Conservation (phyloP, 345 rosid species). For the Hibiscus trionum region DNA sequence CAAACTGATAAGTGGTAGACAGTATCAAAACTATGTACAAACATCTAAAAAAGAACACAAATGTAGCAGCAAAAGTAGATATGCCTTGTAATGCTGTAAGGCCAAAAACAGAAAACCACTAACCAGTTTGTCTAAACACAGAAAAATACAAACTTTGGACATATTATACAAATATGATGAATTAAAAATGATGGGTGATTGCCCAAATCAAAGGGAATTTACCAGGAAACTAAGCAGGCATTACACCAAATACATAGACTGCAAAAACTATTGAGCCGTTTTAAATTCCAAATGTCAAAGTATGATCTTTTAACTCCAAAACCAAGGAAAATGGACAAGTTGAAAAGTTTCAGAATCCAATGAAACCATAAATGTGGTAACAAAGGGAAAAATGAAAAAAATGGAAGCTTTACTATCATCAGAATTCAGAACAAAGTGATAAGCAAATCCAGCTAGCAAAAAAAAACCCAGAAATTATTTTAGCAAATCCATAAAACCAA, state of each 20-base stretch:
- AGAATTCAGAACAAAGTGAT: background rate
- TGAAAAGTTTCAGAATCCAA: slow-evolving; percentile 17
- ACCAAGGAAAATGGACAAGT: slow-evolving; percentile 2
- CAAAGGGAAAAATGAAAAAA: background rate
- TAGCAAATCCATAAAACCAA: background rate
- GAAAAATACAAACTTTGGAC: slow-evolving; percentile 5
- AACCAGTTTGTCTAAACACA: background rate
- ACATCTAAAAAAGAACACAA: slow-evolving; percentile 6
- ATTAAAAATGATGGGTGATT: background rate
- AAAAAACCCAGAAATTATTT: background rate
- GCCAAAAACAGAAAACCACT: background rate
- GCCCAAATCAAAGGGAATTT: background rate
- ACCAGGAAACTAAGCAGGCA: background rate
- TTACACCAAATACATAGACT: background rate
- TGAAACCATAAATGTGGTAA: slow-evolving; percentile 2
- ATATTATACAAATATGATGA: background rate
- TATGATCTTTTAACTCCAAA: slow-evolving; percentile 7
- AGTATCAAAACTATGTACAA: background rate
- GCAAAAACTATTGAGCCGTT: slow-evolving; percentile 1
- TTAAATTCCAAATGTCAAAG: slow-evolving; percentile 1
- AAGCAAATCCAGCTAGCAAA: background rate
- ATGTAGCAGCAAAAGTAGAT: slow-evolving; percentile 1
- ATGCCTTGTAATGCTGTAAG: background rate
- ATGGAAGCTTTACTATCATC: background rate
- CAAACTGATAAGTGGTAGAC: background rate